Evolutionary conservation across 495 filamentous ascomycete genomes (phyloP).

Genomic region (Trichoderma orchidacearum): DNA sequence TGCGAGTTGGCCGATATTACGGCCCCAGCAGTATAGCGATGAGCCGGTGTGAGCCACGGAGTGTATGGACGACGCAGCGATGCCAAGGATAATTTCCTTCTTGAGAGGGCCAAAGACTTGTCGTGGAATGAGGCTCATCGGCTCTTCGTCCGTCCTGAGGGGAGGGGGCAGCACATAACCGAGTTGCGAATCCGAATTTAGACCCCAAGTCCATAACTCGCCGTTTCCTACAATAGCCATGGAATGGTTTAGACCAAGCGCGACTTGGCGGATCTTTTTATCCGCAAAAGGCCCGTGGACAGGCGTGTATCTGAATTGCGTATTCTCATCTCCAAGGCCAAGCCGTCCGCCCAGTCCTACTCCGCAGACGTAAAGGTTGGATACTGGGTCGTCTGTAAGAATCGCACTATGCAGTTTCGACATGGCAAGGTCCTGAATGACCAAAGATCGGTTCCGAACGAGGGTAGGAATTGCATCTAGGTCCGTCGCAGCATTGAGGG

Average conservation of each 20-base stretch:
- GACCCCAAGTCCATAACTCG: slow-evolving; percentile 86
- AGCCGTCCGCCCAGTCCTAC: slow-evolving; percentile 83
- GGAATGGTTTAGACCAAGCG: slow-evolving; percentile 83
- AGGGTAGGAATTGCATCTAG: slow-evolving; percentile 47
- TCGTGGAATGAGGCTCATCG: slow-evolving; percentile 63
- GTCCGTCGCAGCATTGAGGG: slow-evolving; percentile 13
- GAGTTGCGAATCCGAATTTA: slow-evolving; percentile 73
- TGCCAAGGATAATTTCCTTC: slow-evolving; percentile 66
- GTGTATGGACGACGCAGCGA: slow-evolving; percentile 83
- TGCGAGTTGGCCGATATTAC: slow-evolving; percentile 89
- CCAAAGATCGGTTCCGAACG: slow-evolving; percentile 52
- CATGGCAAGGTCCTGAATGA: slow-evolving; percentile 65
- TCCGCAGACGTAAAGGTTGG: slow-evolving; percentile 87
- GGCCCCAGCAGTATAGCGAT: slow-evolving; percentile 86
- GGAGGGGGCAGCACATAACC: slow-evolving; percentile 54
- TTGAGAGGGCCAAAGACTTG: slow-evolving; percentile 89
- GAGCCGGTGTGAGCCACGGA: slow-evolving; percentile 74
- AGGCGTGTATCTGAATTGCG: slow-evolving; percentile 69
- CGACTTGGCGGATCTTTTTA: slow-evolving; percentile 55
- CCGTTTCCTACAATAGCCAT: slow-evolving; percentile 71
- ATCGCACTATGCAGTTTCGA: slow-evolving; percentile 90
- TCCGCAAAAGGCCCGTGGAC: slow-evolving; percentile 60
- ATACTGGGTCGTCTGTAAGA: slow-evolving; percentile 76
- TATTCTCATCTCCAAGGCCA: slow-evolving; percentile 79
- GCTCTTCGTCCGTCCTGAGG: slow-evolving; percentile 57